A percentile compares a stretch with the other conserved stretches of the same genome.
Conservation (phyloP, 2,329 filamentous ascomycete species). For the Diplocarpon mali region DNA sequence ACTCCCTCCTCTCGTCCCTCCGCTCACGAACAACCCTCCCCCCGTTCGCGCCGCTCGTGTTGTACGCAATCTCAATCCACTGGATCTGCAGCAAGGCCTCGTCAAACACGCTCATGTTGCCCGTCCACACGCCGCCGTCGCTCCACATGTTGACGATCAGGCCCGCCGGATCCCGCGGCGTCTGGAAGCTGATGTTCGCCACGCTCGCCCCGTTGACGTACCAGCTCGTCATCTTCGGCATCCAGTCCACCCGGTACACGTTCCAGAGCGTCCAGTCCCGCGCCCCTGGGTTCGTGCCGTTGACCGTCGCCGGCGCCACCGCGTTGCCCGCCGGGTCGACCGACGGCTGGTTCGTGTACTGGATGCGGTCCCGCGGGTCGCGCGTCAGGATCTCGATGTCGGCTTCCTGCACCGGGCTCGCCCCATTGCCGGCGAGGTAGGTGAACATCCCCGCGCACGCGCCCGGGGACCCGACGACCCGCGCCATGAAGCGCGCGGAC, state of each 20-base stretch:
- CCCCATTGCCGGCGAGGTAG: conserved; percentile 13
- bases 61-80: conserved; percentile 26
- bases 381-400: conserved; percentile 26
- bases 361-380: conserved; percentile 19
- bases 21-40: conserved; percentile 5
- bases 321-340: conserved; percentile 15
- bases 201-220: conserved; percentile 24
- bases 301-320: conserved; percentile 17
- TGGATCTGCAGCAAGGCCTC: conserved; percentile 25
- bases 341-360: conserved; percentile 26
- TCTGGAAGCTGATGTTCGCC: conserved; percentile 22
- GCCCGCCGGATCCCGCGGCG: conserved; percentile 17
- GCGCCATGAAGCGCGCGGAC: conserved; percentile 23
- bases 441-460: conserved; percentile 27
- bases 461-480: conserved; percentile 21
- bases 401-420: conserved; percentile 21
- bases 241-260: conserved; percentile 25
- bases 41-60: conserved; percentile 19
- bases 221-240: conserved; percentile 22
- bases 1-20: conserved; percentile 8
- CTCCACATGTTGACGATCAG: conserved; percentile 27
- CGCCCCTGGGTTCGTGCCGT: conserved; percentile 12
- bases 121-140: conserved; percentile 25
- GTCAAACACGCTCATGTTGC: conserved; percentile 21
- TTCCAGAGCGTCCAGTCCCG: conserved; percentile 24